These are phyloP conservation scores for Aegle marmelos DNA, from an alignment of 345 rosid species.

Conservation along the genomic window DNA sequence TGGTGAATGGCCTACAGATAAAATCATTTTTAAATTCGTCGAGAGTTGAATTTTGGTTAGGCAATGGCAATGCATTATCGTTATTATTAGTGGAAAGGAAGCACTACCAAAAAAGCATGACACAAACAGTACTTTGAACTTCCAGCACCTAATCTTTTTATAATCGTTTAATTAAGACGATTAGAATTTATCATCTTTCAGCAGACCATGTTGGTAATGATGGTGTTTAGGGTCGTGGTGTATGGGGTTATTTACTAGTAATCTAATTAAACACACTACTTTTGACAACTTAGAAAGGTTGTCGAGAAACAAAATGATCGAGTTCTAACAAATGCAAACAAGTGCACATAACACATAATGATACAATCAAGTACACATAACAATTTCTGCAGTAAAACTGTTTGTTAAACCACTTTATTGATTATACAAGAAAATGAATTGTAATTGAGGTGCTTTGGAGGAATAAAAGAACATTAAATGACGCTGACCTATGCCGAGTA, in stretches of 20 bases:
- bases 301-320: too few species aligned
- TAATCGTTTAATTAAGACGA: conserved; percentile 14
- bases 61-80: neutral
- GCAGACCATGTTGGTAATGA: conserved; percentile 31
- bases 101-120: conserved; percentile 26
- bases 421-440: too few species aligned
- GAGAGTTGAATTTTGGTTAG: conserved; percentile 26
- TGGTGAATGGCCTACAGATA: conserved; percentile 48
- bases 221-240: conserved; percentile 23
- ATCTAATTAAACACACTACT: neutral
- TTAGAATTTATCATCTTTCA: conserved; percentile 21
- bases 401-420: too few species aligned
- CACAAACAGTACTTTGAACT: conserved; percentile 11
- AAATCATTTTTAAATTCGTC: conserved; percentile 11
- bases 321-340: too few species aligned
- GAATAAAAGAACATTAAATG: too few species aligned
- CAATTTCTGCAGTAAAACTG: too few species aligned
- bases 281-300: too few species aligned
- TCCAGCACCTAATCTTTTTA: conserved; percentile 16
- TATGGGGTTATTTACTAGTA: conserved; percentile 12
- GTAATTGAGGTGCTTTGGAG: too few species aligned
- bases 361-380: too few species aligned
- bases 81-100: conserved; percentile 28
- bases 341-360: too few species aligned
- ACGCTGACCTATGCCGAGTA: too few species aligned